Evolutionary conservation across 208 protist genomes (phyloP).

Genomic region (Trypanosoma avium): DNA sequence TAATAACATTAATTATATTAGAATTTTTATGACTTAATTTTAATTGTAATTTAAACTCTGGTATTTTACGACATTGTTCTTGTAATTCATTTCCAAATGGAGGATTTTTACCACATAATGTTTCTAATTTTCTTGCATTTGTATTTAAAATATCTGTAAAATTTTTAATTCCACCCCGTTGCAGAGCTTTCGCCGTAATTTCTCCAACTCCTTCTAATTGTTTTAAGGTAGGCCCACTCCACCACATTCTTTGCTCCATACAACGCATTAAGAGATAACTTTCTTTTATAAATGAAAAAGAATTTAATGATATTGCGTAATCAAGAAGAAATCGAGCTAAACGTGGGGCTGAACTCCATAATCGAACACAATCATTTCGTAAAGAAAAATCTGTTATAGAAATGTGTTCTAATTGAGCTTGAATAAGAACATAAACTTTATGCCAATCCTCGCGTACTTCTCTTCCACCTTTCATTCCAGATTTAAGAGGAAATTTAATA

Average conservation of each 20-base stretch:
- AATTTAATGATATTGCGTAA: slow-evolving; percentile 41
- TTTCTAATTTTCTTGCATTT: slow-evolving; percentile 63
- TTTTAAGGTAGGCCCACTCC: slow-evolving; percentile 56
- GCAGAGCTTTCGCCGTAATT: slow-evolving; percentile 42
- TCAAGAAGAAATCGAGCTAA: slow-evolving; percentile 67
- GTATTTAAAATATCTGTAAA: slow-evolving; percentile 38
- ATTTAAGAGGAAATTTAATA: slow-evolving; percentile 65
- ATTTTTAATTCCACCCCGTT: slow-evolving; percentile 39
- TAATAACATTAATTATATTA: neutral
- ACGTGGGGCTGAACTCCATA: slow-evolving; percentile 70
- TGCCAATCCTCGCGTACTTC: slow-evolving; percentile 90
- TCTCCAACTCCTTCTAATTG: slow-evolving; percentile 77
- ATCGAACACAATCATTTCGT: slow-evolving; percentile 69
- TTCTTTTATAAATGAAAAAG: slow-evolving; percentile 49
- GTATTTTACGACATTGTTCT: slow-evolving; percentile 29
- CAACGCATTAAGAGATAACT: slow-evolving; percentile 54
- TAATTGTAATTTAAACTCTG: slow-evolving; percentile 18
- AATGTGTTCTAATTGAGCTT: slow-evolving; percentile 61
- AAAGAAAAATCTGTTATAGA: slow-evolving; percentile 67
- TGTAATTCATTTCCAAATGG: slow-evolving; percentile 73
- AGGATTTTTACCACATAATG: slow-evolving; percentile 57
- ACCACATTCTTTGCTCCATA: slow-evolving; percentile 81
- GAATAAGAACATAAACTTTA: slow-evolving; percentile 84
- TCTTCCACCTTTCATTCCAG: slow-evolving; percentile 56
- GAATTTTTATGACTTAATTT: neutral